A percentile compares a stretch with the other conserved stretches of the same genome.
phyloP scores from a whole-genome alignment of 768 basidiomycete species.

The Mycena venus region DNA sequence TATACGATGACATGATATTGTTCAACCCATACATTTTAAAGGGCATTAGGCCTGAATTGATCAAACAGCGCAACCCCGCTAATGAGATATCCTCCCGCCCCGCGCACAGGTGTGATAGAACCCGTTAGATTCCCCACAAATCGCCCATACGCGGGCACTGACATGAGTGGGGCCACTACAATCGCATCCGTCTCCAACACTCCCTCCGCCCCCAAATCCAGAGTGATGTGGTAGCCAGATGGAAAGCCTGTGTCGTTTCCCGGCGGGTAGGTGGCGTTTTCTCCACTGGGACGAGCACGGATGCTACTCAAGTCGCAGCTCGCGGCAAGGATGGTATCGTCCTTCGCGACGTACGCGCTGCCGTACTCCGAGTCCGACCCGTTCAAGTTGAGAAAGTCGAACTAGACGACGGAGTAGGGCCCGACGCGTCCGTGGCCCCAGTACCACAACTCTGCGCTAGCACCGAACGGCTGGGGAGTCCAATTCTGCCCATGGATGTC shows the following conservation, averaged over 20 bases:
- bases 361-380: conserved; percentile 23
- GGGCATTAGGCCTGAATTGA: too few relatives aligned
- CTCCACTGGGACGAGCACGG: background rate
- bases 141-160: background rate
- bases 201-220: background rate
- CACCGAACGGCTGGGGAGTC: conserved; percentile 17
- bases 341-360: conserved; percentile 23
- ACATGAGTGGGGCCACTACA: background rate
- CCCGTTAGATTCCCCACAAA: background rate
- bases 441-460: background rate
- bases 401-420: conserved; percentile 34
- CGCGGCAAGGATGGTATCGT: background rate
- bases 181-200: background rate
- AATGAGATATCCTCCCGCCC: background rate
- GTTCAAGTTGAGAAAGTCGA: conserved; percentile 10
- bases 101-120: background rate
- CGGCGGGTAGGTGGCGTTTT: background rate
- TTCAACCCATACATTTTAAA: too few relatives aligned
- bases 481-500: conserved; percentile 21
- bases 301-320: background rate
- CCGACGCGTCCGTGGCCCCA: conserved; percentile 28
- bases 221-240: background rate
- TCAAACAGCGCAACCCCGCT: background rate
- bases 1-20: too few relatives aligned
- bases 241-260: background rate